Evolutionary conservation across 768 basidiomycete genomes (phyloP).

Genomic region (Imleria badia): DNA sequence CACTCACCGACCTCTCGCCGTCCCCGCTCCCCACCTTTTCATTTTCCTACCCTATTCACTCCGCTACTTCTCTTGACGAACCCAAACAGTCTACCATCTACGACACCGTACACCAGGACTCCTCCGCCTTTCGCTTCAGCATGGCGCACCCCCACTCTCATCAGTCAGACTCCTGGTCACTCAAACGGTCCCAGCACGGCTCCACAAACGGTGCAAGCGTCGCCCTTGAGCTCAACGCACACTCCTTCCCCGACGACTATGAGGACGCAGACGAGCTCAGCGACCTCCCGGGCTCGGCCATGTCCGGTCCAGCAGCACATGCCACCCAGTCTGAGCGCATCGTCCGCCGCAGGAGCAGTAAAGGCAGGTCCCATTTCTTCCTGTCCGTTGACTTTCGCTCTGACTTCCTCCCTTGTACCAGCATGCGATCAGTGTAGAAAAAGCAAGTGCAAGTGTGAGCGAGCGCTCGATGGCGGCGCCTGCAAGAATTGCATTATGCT

Average conservation of each 20-base stretch:
- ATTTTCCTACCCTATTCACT: constrained; percentile 19
- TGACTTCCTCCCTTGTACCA: constrained; percentile 23
- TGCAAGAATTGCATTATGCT: constrained; percentile 79
- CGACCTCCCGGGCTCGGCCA: constrained; percentile 37
- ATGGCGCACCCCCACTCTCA: constrained; percentile 23
- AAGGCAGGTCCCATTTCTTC: constrained; percentile 45
- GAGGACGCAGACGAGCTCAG: constrained; percentile 58
- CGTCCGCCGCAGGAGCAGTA: constrained; percentile 72
- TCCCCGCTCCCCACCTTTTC: constrained; percentile 22
- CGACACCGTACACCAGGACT: neutral
- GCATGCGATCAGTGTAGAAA: constrained; percentile 91
- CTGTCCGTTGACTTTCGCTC: neutral
- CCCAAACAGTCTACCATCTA: neutral
- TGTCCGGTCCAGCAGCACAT: constrained; percentile 22
- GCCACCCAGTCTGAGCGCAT: constrained; percentile 43
- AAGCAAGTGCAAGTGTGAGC: constrained; percentile 88
- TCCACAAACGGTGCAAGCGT: constrained; percentile 12
- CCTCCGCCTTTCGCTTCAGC: constrained; percentile 25
- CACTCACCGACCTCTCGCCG: constrained; percentile 22
- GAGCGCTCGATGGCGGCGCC: constrained; percentile 53
- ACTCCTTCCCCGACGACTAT: constrained; percentile 61
- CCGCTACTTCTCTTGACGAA: neutral
- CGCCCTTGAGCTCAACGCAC: constrained; percentile 26
- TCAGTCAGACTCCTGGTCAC: constrained; percentile 22
- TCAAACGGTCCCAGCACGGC: constrained; percentile 17